Conservation (phyloP, 176 grass and related monocot genomes). For the Bolboschoenus planiculmis region DNA sequence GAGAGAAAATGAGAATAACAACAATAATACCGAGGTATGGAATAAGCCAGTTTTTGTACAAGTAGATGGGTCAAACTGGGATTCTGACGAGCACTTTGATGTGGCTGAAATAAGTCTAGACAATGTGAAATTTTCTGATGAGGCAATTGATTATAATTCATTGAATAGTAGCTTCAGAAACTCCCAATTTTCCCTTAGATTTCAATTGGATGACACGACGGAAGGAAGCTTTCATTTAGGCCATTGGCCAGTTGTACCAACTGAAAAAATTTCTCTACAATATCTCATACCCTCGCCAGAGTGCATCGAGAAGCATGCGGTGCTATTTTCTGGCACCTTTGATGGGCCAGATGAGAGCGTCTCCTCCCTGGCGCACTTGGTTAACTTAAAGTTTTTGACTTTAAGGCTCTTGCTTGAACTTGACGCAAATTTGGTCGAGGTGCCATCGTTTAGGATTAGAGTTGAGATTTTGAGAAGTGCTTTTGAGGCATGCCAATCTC, state of each 20-base stretch:
- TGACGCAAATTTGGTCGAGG: neutral
- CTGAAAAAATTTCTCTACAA: slow-evolving; percentile 55
- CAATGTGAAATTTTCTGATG: slow-evolving; percentile 41
- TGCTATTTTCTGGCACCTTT: slow-evolving; percentile 45
- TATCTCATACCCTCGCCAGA: slow-evolving; percentile 12
- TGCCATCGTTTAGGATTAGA: slow-evolving; percentile 40
- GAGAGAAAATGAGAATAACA: slow-evolving; percentile 33
- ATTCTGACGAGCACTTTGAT: slow-evolving; percentile 39
- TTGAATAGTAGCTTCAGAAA: slow-evolving; percentile 20
- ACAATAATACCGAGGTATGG: slow-evolving; percentile 2
- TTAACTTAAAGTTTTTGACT: slow-evolving; percentile 49
- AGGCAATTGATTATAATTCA: slow-evolving; percentile 15
- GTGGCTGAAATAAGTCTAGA: slow-evolving; percentile 60
- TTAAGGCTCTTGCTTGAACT: slow-evolving; percentile 33
- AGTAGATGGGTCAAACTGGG: slow-evolving; percentile 30
- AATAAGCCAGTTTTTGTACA: slow-evolving; percentile 49
- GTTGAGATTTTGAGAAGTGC: slow-evolving; percentile 59
- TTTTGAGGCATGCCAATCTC: slow-evolving; percentile 47
- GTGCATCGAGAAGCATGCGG: neutral
- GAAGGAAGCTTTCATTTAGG: slow-evolving; percentile 61
- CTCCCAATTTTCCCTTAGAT: slow-evolving; percentile 42
- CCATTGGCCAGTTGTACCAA: slow-evolving; percentile 57
- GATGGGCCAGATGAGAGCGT: slow-evolving; percentile 73
- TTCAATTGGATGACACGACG: slow-evolving; percentile 47
- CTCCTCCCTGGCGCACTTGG: slow-evolving; percentile 62